These are phyloP conservation scores for Lithospermum erythrorhizon DNA, from an alignment of 257 asterid genomes.

Conservation along the genomic window DNA sequence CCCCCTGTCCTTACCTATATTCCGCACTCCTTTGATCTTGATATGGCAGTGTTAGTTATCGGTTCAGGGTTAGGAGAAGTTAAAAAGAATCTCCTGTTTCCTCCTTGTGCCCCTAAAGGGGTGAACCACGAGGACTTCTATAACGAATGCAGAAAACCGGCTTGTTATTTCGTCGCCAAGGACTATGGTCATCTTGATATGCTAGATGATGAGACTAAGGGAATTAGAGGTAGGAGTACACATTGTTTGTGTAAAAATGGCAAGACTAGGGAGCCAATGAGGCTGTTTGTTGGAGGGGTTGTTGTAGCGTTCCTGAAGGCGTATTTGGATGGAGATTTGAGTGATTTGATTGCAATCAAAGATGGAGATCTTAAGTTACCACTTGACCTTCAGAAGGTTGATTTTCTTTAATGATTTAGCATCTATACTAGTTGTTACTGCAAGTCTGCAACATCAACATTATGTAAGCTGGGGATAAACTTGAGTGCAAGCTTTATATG, in stretches of 20 bases:
- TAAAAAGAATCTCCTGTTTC: slow-evolving; percentile 52
- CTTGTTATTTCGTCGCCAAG: slow-evolving; percentile 57
- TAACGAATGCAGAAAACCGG: slow-evolving; percentile 49
- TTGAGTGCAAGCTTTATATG: too few relatives aligned
- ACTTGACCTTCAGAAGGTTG: slow-evolving; percentile 42
- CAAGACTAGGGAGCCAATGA: slow-evolving; percentile 60
- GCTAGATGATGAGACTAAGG: slow-evolving; percentile 70
- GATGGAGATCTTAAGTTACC: slow-evolving; percentile 41
- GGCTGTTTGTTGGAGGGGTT: slow-evolving; percentile 68
- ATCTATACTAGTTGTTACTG: background rate
- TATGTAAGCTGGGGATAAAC: too few relatives aligned
- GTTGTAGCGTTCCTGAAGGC: slow-evolving; percentile 64
- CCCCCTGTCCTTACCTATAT: slow-evolving; percentile 63
- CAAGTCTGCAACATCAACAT: too few relatives aligned
- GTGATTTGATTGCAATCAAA: slow-evolving; percentile 37
- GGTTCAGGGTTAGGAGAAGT: slow-evolving; percentile 80
- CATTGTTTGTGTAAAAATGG: slow-evolving; percentile 78
- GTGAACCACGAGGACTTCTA: slow-evolving; percentile 76
- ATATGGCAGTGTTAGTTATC: slow-evolving; percentile 38
- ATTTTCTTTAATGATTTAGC: slow-evolving; percentile 23
- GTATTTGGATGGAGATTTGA: slow-evolving; percentile 40
- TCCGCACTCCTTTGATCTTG: slow-evolving; percentile 55
- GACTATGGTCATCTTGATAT: slow-evolving; percentile 81
- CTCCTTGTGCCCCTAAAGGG: slow-evolving; percentile 80
- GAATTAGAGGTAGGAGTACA: slow-evolving; percentile 53